Percentiles rank a stretch among this genome's conserved stretches.
Conservation (phyloP, 768 basidiomycete genomes). For the Cystobasidium ongulense region DNA sequence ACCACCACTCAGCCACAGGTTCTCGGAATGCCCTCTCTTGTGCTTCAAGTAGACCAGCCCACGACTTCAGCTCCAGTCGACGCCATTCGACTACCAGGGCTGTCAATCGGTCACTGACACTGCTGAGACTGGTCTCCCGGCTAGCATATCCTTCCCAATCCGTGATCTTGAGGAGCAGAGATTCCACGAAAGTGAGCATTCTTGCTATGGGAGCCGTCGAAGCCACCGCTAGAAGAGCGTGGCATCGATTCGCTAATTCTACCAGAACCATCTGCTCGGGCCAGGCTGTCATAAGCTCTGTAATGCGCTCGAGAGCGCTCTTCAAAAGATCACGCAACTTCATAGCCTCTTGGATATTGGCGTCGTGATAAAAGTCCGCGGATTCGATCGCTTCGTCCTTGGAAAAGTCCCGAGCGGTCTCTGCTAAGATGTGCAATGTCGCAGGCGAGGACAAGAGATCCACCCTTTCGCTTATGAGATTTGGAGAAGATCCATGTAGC, state of each 20-base stretch:
- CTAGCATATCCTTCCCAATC: slow-evolving; percentile 98
- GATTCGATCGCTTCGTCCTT: not conserved
- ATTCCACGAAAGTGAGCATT: slow-evolving; percentile 72
- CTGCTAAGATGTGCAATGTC: not conserved
- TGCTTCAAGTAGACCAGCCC: slow-evolving; percentile 68
- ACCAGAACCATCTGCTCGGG: slow-evolving; percentile 97
- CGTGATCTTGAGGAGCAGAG: slow-evolving; percentile 71
- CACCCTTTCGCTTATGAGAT: not conserved
- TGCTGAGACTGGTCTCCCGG: slow-evolving; percentile 68
- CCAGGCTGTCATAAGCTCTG: slow-evolving; percentile 64
- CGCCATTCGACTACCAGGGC: slow-evolving; percentile 80
- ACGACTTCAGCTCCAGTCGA: slow-evolving; percentile 75
- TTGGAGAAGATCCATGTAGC: not conserved
- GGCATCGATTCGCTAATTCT: slow-evolving; percentile 65
- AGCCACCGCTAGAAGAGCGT: slow-evolving; percentile 56
- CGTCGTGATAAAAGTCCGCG: slow-evolving; percentile 47
- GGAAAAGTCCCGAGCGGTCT: not conserved
- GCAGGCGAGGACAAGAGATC: not conserved
- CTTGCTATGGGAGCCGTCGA: slow-evolving; percentile 69
- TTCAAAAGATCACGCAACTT: slow-evolving; percentile 55
- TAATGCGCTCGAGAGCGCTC: slow-evolving; percentile 54
- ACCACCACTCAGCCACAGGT: slow-evolving; percentile 70
- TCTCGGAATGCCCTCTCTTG: slow-evolving; percentile 52
- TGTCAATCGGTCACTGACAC: slow-evolving; percentile 59
- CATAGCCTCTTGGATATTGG: slow-evolving; percentile 63